These are phyloP conservation scores for Trichoderma citrinoviride DNA, from an alignment of 2,329 filamentous ascomycete genomes.

Conservation along the genomic window DNA sequence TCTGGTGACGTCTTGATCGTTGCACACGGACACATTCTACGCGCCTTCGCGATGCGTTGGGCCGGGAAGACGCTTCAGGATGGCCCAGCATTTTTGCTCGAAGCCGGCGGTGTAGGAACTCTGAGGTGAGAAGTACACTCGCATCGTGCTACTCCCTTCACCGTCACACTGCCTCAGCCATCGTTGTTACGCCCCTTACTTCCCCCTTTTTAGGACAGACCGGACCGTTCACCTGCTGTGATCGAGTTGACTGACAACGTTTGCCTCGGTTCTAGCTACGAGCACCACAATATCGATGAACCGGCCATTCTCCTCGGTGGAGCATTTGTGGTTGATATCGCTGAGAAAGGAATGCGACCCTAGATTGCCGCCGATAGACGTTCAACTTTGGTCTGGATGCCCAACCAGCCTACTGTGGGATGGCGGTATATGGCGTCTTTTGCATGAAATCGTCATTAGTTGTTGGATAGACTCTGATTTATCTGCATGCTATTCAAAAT, in stretches of 20 bases:
- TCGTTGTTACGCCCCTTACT: background rate
- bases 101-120: conserved; percentile 81
- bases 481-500: too few relatives aligned
- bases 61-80: conserved; percentile 68
- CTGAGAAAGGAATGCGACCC: conserved; percentile 23
- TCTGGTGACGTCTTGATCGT: conserved; percentile 58
- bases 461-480: too few relatives aligned
- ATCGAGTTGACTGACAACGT: background rate
- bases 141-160: background rate
- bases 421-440: background rate
- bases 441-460: too few relatives aligned
- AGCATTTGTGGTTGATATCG: conserved; percentile 56
- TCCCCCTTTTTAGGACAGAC: background rate
- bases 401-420: background rate
- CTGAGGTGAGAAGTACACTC: conserved; percentile 54
- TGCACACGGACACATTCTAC: conserved; percentile 84
- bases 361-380: background rate
- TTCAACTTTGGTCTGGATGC: background rate
- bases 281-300: conserved; percentile 74
- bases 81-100: conserved; percentile 77
- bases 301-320: conserved; percentile 77
- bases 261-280: conserved; percentile 55
- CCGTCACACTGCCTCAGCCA: background rate
- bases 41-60: conserved; percentile 88
- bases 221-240: background rate